Evolutionary conservation across 768 basidiomycete genomes (phyloP).

Genomic region (Cyathus striatus): DNA sequence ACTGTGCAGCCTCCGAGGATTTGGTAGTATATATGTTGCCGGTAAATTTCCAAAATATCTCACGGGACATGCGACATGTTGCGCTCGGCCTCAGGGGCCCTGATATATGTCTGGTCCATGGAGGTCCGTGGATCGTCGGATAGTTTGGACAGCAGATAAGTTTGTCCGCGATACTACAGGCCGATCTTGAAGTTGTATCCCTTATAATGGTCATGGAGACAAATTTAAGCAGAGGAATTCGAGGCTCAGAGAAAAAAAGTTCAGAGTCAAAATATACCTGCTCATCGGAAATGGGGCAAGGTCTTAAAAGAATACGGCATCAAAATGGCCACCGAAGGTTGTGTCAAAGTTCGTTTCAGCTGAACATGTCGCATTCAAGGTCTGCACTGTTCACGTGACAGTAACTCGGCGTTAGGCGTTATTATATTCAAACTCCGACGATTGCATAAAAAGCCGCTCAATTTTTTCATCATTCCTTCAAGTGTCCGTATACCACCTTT

Average conservation of each 20-base stretch:
- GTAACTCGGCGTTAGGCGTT: conserved; percentile 2
- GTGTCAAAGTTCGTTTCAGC: neutral
- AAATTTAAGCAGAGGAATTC: neutral
- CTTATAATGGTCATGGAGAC: too few relatives aligned
- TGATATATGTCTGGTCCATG: too few relatives aligned
- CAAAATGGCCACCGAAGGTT: neutral
- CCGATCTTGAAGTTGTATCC: too few relatives aligned
- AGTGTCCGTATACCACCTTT: conserved; percentile 70
- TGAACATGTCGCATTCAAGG: neutral
- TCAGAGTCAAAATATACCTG: neutral
- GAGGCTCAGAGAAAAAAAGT: neutral
- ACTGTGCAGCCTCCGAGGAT: too few relatives aligned
- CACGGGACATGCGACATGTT: too few relatives aligned
- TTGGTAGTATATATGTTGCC: too few relatives aligned
- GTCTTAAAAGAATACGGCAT: neutral
- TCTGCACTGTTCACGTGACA: conserved; percentile 1
- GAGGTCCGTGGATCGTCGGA: too few relatives aligned
- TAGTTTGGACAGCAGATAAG: too few relatives aligned
- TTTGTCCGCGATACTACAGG: too few relatives aligned
- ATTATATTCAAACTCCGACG: conserved; percentile 22
- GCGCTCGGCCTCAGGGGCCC: too few relatives aligned
- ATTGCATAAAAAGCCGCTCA: conserved; percentile 15
- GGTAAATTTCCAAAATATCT: too few relatives aligned
- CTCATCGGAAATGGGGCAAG: neutral
- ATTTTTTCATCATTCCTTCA: conserved; percentile 22